Base-by-base conservation (phyloP, 2,329 filamentous ascomycete genomes). In the Harringtonia lauricola region DNA sequence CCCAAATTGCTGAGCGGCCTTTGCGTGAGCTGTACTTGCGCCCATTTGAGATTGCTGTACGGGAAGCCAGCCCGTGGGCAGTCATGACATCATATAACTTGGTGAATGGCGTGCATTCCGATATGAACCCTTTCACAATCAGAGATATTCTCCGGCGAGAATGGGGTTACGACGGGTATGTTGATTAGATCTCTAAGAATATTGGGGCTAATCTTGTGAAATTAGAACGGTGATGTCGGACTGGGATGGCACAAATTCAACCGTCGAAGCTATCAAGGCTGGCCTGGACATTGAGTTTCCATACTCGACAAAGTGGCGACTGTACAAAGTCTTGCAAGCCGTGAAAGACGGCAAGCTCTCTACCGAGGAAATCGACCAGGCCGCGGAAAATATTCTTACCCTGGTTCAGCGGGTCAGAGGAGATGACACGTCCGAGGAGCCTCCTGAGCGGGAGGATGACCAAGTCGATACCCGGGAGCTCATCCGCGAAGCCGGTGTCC, bases 11-110 rank as follows among this genome's bases (percentile, higher is more conserved):
- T 24, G 80, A 86, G 52, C 67, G 81, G 30, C 69, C 80, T 3
- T 62, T 86, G 24, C 70, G 81, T 24, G 82, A 86, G 55, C 65
- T 86, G 1, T 86, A 86, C 51, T 71, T 86, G n/a, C 76, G 79
- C 37, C 82, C 82, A 0, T 86, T 86, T 50, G 81, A 86, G 61
- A 83, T 86, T 54, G 80, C 80, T 0, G 66, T 86, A 33, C 68
- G 79, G 36, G 78, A 84, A 50, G 76, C 79, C 14, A 78, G 81
- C 44, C 79, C 80, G 3, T 81, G 79, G 78, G 78, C 78, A 6
- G 59, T 83, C 36, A 84, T 84, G 80, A 73, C 74, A 5, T 77
- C 77, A 2, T 84, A 83, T 54, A 83, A 83, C 52, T 63, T 80
- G 26, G 61, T 83, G 51, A 83, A 83, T 55, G 79, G 79, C 5